A percentile compares a stretch with the other conserved stretches of the same genome.
phyloP scores from a whole-genome alignment of 345 rosid species.

The Linum usitatissimum region DNA sequence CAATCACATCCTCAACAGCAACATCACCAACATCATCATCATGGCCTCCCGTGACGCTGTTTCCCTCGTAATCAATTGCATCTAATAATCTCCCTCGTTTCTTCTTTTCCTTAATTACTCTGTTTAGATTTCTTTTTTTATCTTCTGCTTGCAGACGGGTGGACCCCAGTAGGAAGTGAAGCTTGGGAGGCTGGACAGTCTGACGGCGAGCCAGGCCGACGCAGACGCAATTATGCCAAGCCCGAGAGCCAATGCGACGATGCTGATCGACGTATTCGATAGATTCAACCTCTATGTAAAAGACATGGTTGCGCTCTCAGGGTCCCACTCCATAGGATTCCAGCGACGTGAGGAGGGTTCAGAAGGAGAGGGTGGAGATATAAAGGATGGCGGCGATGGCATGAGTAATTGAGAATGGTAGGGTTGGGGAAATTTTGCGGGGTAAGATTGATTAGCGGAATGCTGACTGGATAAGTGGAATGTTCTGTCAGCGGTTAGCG shows the following conservation, averaged over 20 bases:
- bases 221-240: constrained; percentile 70
- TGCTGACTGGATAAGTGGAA: too few species aligned
- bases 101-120: not conserved
- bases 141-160: constrained; percentile 53
- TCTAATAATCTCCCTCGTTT: not conserved
- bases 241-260: constrained; percentile 69
- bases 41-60: constrained; percentile 92
- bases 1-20: too few species aligned
- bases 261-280: constrained; percentile 46
- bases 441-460: too few species aligned
- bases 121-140: not conserved
- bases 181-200: constrained; percentile 71
- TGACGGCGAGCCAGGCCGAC: constrained; percentile 68
- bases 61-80: constrained; percentile 47
- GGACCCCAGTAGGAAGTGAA: constrained; percentile 85
- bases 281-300: constrained; percentile 53
- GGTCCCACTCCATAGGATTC: constrained; percentile 94
- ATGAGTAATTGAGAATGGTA: too few species aligned
- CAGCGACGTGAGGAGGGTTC: too few species aligned
- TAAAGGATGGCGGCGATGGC: too few species aligned
- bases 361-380: too few species aligned
- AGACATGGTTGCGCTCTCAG: constrained; percentile 88
- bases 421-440: too few species aligned
- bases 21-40: constrained; percentile 70
- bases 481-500: too few species aligned